These are phyloP conservation scores for Dentipellis sp. DNA, from an alignment of 768 basidiomycete species.

Conservation along the genomic window DNA sequence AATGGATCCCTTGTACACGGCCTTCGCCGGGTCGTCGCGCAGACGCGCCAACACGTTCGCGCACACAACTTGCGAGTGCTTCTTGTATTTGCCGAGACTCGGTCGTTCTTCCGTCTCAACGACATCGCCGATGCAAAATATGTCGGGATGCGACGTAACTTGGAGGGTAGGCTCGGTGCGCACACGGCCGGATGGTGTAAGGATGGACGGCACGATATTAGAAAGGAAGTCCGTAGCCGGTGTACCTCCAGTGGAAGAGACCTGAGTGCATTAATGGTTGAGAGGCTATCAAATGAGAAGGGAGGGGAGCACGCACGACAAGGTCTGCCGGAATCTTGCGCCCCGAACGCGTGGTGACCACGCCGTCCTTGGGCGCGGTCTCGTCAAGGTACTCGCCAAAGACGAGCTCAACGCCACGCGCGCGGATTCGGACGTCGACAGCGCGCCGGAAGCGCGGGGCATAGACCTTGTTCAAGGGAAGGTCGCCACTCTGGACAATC, in stretches of 20 bases:
- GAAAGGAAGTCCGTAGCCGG: constrained; percentile 44
- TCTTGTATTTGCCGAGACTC: constrained; percentile 34
- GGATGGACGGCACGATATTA: constrained; percentile 16
- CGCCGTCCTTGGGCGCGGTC: background rate
- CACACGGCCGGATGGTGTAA: constrained; percentile 31
- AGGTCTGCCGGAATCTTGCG: constrained; percentile 40
- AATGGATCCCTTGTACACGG: constrained; percentile 34
- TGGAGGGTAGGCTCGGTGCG: constrained; percentile 49
- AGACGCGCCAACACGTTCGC: constrained; percentile 40
- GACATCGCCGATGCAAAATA: constrained; percentile 58
- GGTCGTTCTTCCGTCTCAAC: constrained; percentile 57
- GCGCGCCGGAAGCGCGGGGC: constrained; percentile 32
- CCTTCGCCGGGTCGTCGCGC: constrained; percentile 24
- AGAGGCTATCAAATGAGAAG: too few relatives aligned
- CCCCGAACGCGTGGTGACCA: constrained; percentile 23
- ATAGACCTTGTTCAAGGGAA: constrained; percentile 47
- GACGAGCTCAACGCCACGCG: constrained; percentile 13
- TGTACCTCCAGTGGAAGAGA: constrained; percentile 22
- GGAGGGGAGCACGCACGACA: constrained; percentile 37
- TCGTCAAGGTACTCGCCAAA: constrained; percentile 15
- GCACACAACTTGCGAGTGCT: constrained; percentile 34
- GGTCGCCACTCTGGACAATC: constrained; percentile 41
- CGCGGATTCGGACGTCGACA: background rate
- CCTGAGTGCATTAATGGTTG: constrained; percentile 7
- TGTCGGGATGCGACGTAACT: constrained; percentile 35